Evolutionary conservation across 1,284 basidiomycete genomes (phyloP), one percentile per base, ranked within the genome.

Genomic region (Pseudozyma sp.): DNA sequence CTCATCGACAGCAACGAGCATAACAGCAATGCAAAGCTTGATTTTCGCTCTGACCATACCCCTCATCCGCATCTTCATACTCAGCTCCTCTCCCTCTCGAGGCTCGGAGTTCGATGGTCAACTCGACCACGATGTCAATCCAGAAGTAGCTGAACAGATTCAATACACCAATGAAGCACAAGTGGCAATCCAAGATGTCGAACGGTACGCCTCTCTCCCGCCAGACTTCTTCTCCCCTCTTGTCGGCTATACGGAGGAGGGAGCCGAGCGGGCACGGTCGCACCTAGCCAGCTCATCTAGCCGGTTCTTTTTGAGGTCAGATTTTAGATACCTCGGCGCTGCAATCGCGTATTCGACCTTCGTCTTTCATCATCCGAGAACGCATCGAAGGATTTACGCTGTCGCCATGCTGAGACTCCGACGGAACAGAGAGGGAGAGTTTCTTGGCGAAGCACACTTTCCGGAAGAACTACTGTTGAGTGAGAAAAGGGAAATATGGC

Each of bases 401-500:
- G 47, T 62, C 11, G 14, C 19, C 11, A 50, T 55, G 40, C n/a
- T 62, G 19, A 55, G 53, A 4, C 7, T 62, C 2, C 40, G 24
- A 3, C 53, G 40, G 9, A 35, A 43, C 1, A 7, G 24, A n/a
- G 19, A 35, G 7, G 40, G 31, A 8, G 48, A 50, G 6, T 29
- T 62, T 35, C 1, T 55, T 9, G 60, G 60, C 10, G 60, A 62
- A 30, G 53, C 53, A 4, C 42, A 62, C n/a, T 51, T 55, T 45
- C 46, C 45, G 19, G 59, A 37, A 6, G 39, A 24, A 16, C 13
- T 39, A 30, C 8, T 13, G 30, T 10, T 14, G 7, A 5, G 3
- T 4, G 50, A 47, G 37, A 33, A 13, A n/a, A 33, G 7, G 14
- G 7, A 39, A 1, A 16, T 13, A 19, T 40, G 52, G 35, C 4